Evolutionary conservation across 2,329 filamentous ascomycete genomes (phyloP), one percentile per base, ranked within the genome.

Genomic region (Tolypocladium sp.): DNA sequence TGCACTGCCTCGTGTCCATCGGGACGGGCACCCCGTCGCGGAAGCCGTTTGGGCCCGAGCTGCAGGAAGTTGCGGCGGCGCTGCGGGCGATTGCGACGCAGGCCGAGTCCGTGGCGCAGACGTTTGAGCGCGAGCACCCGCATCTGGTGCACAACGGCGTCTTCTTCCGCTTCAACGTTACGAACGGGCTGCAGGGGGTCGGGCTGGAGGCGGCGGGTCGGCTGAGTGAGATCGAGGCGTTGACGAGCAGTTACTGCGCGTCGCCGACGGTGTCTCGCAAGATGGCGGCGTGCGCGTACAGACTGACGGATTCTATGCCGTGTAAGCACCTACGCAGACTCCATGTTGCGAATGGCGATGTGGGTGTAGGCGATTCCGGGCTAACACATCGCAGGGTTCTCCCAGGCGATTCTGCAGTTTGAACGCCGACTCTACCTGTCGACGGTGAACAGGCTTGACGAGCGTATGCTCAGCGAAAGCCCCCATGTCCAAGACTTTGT

Each of bases 1-100:
- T 53, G 15, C 22, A n/a, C 37, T 59, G 58, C 38, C 55, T 59
- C 25, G 55, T 59, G 42, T 59, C 55, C 55, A 55, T 59, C 10
- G 58, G 58, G 49, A 59, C 55, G 10, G 55, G 58, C 22, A 37
- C 49, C 4, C 46, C 58, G n/a, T 59, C 58, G 5, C 42, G 37
- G 3, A 59, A 59, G 42, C 44, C 22, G 20, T 59, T 54, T 10
- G 58, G 58, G 5, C 27, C 49, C 27, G 49, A 52, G 2, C 22
- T 52, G 25, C 49, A 52, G 20, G 49, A 52, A 3, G 38, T 42
- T n/a, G 41, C 49, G 15, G 30, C 49, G 27, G 49, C 49, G 27
- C 25, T 52, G 30, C 49, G 49, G 25, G 49, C 49, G 13, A 52
- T 52, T 35, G 49, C 49, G 22, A 52, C 49, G 49, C 25, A 33